Base-by-base conservation (phyloP, 2,329 filamentous ascomycete genomes). In the Scopulariopsis brevicaulis region DNA sequence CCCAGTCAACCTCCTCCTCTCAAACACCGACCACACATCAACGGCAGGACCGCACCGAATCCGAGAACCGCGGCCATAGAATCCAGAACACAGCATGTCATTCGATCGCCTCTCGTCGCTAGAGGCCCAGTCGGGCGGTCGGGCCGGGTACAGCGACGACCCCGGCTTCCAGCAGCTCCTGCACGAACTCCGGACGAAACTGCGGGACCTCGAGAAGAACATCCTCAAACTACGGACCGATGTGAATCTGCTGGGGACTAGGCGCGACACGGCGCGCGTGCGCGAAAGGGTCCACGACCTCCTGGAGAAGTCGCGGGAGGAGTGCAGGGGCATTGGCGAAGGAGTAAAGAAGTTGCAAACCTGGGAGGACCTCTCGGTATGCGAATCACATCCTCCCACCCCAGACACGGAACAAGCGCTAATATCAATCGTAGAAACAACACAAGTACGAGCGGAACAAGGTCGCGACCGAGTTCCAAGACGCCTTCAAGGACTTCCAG, bases 391-490 rank as follows among this genome's bases (percentile, higher is more conserved):
- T 18, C 28, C 20, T 11, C 15, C 35, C 20, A 18, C 2, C 14
- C 37, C 40, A n/a, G n/a, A n/a, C n/a, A n/a, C n/a, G 20, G 15
- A 55, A 40, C 4, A 14, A 35, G 28, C 58, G 60, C 50, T 40
- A 35, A 35, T 24, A 34, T 46, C 28, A 43, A 48, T 54, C 35
- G 28, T 60, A 96, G 90, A 90, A 93, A 60, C 89, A 90, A 58
- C 94, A 99, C 77, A 95, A 93, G 73, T 97, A 96, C 77, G 94
- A 91, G 24, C 93, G 96, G 67, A 89, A 93, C 65, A 97, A 97
- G 71, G 81, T 99, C 37, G 93, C 90, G 61, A 89, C 90, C 67
- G 92, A 97, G 70, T 96, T 97, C 77, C 89, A 92, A 68, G 82
- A 89, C 40, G 89, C 89, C 54, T 83, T 97, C 59, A 84, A 86